Conservation (phyloP, 106 monocot genomes). For the Acanthochlamys bracteata region DNA sequence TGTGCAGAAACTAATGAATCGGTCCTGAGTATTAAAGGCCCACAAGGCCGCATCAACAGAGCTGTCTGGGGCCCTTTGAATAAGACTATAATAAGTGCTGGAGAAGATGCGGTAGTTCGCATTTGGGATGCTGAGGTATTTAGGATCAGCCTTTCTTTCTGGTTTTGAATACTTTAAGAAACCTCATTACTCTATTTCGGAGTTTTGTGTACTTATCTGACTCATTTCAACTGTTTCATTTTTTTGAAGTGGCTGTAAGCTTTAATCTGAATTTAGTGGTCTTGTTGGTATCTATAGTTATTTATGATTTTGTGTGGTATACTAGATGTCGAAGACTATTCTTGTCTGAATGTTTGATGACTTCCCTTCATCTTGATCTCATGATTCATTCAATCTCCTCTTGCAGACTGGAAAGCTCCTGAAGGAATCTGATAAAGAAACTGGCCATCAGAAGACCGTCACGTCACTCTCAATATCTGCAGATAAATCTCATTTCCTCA, state of each 20-base stretch:
- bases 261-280: too few species aligned
- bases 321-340: too few species aligned
- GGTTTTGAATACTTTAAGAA: neutral
- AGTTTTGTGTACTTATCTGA: too few species aligned
- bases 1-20: conserved; percentile 62
- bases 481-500: conserved; percentile 84
- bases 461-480: conserved; percentile 70
- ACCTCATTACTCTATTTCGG: too few species aligned
- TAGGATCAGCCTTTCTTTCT: neutral
- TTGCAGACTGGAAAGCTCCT: conserved; percentile 73
- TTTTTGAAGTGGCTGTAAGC: too few species aligned
- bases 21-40: conserved; percentile 65
- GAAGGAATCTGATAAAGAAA: conserved; percentile 79
- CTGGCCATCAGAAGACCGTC: conserved; percentile 70
- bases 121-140: conserved; percentile 94
- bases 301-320: too few species aligned
- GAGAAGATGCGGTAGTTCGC: conserved; percentile 81
- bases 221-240: too few species aligned
- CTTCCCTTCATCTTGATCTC: neutral
- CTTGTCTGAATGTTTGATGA: neutral
- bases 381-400: neutral
- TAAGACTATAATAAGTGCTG: conserved; percentile 86
- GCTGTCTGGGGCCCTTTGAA: conserved; percentile 95
- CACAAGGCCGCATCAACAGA: conserved; percentile 83
- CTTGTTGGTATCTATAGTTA: too few species aligned